Conservation (phyloP, 257 asterid species). For the Capsicum baccatum region DNA sequence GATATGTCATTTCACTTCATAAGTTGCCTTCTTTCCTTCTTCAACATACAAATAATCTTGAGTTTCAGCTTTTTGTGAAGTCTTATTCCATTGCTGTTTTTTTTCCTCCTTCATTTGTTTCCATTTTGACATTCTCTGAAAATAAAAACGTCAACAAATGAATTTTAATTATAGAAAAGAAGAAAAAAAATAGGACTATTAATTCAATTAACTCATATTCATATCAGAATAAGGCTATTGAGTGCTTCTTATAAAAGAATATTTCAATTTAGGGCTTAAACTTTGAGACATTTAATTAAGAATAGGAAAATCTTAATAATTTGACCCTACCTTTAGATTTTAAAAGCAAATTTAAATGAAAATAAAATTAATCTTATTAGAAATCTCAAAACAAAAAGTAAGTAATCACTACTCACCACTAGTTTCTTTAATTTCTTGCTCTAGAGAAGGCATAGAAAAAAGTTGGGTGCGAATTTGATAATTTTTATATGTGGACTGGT, state of each 20-base stretch:
- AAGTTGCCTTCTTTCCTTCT: slow-evolving; percentile 9
- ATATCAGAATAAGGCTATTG: neutral
- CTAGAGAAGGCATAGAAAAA: neutral
- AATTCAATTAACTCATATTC: neutral
- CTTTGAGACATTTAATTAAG: neutral
- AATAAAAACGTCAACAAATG: neutral
- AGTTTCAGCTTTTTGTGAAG: neutral
- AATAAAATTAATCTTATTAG: no score
- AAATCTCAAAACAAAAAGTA: neutral
- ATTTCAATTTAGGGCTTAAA: neutral
- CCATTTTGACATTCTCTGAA: neutral
- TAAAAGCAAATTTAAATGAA: no score
- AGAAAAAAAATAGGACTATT: no score
- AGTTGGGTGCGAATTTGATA: neutral
- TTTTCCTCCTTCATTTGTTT: neutral
- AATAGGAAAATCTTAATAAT: no score
- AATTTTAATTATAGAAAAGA: neutral
- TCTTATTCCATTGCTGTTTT: neutral
- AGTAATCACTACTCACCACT: neutral
- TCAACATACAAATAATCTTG: neutral
- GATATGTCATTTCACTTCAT: neutral
- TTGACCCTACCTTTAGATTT: no score
- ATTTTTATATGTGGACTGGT: neutral
- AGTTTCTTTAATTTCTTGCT: neutral
- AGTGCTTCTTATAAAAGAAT: neutral